A percentile compares a stretch with the other conserved stretches of the same genome.
These are phyloP conservation scores for Cutaneotrichosporon mucoides DNA, from an alignment of 1,284 basidiomycete genomes.

Conservation along the genomic window DNA sequence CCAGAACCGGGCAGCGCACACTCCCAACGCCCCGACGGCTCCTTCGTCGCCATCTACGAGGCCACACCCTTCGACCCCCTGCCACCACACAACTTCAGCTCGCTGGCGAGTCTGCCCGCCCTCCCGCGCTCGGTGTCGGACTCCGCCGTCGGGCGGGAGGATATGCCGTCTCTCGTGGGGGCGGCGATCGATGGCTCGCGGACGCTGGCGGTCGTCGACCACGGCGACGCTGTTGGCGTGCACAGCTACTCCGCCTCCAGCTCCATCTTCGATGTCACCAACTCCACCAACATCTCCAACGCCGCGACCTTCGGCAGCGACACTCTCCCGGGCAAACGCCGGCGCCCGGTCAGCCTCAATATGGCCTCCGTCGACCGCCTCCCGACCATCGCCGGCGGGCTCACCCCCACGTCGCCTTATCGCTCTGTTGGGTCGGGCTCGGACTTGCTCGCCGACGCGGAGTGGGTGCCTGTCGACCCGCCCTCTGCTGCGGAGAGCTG, in stretches of 20 bases:
- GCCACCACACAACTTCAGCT: constrained; percentile 29
- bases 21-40: neutral
- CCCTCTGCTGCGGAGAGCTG: neutral
- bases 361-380: no score
- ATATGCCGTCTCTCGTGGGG: neutral
- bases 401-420: no score
- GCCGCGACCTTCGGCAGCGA: neutral
- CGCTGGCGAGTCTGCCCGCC: constrained; percentile 9
- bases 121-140: neutral
- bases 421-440: neutral
- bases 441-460: neutral
- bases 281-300: neutral
- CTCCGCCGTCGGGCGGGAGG: neutral
- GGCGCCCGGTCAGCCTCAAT: neutral
- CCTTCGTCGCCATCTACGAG: constrained; percentile 10
- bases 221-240: neutral
- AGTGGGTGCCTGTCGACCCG: constrained; percentile 3
- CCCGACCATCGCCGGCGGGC: no score
- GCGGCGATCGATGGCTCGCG: neutral
- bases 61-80: constrained; percentile 34
- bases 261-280: neutral
- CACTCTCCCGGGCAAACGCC: neutral
- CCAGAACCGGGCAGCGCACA: neutral
- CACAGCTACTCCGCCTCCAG: neutral
- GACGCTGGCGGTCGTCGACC: neutral